phyloP scores from a whole-genome alignment of 1,284 basidiomycete genomes.

The Cryptococcus sp. region DNA sequence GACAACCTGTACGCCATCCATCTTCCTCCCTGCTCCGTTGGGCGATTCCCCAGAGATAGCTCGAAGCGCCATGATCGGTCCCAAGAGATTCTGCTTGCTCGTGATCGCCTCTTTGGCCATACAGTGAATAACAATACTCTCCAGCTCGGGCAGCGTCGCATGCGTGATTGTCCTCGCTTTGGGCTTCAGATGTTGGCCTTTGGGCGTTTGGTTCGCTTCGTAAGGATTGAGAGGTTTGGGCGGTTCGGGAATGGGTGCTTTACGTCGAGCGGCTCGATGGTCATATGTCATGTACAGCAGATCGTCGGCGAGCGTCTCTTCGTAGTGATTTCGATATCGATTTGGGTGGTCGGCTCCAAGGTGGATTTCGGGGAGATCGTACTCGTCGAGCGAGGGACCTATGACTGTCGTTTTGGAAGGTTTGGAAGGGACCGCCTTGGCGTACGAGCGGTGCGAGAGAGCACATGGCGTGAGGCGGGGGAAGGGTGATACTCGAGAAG shows the following conservation, averaged over 20 bases:
- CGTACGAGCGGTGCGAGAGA: not conserved
- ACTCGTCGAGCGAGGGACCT: not conserved
- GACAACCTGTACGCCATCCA: slow-evolving; percentile 74
- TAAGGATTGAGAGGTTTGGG: slow-evolving; percentile 36
- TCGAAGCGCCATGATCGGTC: slow-evolving; percentile 78
- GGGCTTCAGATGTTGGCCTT: slow-evolving; percentile 42
- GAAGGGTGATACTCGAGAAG: not conserved
- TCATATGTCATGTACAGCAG: slow-evolving; percentile 94
- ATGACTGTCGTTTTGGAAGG: not conserved
- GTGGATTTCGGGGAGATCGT: slow-evolving; percentile 35
- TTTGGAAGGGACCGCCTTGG: not conserved
- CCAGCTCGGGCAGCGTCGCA: slow-evolving; percentile 66
- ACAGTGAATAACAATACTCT: slow-evolving; percentile 76
- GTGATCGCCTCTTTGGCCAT: slow-evolving; percentile 73
- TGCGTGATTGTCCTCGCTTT: slow-evolving; percentile 52
- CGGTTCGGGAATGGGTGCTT: slow-evolving; percentile 14
- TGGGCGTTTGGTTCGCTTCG: slow-evolving; percentile 45
- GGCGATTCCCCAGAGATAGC: slow-evolving; percentile 79
- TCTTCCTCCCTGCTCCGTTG: slow-evolving; percentile 61
- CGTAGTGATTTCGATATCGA: slow-evolving; percentile 79
- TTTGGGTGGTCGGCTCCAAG: slow-evolving; percentile 61
- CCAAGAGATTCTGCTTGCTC: slow-evolving; percentile 72
- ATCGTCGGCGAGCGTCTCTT: slow-evolving; percentile 73
- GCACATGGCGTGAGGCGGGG: not conserved
- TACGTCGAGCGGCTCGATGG: slow-evolving; percentile 52